Base-by-base conservation (phyloP, 176 grass and related monocot genomes). In the Eragrostis curvula region DNA sequence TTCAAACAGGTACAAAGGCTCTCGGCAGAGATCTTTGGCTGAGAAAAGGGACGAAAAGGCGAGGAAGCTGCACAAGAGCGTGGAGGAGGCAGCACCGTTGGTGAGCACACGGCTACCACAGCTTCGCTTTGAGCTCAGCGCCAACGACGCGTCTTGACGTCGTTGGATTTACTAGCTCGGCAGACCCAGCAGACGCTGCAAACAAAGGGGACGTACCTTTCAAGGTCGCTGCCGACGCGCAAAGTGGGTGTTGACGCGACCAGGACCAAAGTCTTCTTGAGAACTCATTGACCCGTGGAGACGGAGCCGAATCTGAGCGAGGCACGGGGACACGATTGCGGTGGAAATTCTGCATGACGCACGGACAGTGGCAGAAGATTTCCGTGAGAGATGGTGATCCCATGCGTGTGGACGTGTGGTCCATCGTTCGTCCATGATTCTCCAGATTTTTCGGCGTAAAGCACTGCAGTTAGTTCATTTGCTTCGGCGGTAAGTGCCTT, bases 261-360 rank as follows among this genome's bases (percentile, higher is more conserved):
- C 6, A 21, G 44, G 68, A 70, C 8, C 68, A 0, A 70, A n/a
- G 70, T 81, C 70, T 84, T 30, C 61, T 55, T 18, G 16, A 21
- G 75, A 78, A 23, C 62, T 75, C 32, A 36, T 36, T 89, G 82
- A 89, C 76, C 17, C 25, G 70, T 55, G 77, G 42, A 20, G 68
- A 79, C 29, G 74, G 60, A 53, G 8, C 23, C 1, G 9, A 27
- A 61, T 2, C 24, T 29, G 27, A 29, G 46, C 48, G 56, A 52
- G 42, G 56, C 55, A 29, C 72, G 15, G 63, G 16, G 3, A 2
- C 53, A 32, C 9, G 51, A 24, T 11, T 42, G 6, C 36, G 23
- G 20, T 12, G 36, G 8, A 66, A 57, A 40, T 14, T 73, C 5
- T 21, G 12, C 29, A 27, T 12, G 65, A 63, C 28, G 55, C 30